Evolutionary conservation across 169 alveolate genomes (phyloP).

Genomic region (Hepatocystis sp.): DNA sequence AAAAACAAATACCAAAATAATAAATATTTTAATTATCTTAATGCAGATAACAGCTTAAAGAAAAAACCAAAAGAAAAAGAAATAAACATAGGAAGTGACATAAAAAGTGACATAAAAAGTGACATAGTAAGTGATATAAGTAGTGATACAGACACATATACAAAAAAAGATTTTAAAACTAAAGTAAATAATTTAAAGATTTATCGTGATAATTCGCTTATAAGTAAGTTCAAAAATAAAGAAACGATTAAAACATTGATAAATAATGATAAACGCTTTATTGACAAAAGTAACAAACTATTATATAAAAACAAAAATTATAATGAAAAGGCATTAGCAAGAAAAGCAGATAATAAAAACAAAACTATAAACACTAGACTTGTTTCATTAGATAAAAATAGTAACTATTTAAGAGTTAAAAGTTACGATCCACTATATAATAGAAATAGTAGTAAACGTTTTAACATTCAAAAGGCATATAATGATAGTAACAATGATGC

Average conservation of each 20-base stretch:
- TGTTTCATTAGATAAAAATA: conserved; percentile 17
- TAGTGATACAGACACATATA: conserved; percentile 8
- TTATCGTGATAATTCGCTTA: conserved; percentile 11
- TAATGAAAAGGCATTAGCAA: conserved; percentile 6
- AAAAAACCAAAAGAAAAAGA: conserved; percentile 10
- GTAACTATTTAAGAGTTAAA: conserved; percentile 5
- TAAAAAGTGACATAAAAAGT: conserved; percentile 1
- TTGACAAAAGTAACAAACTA: conserved; percentile 13
- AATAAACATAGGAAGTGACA: background rate
- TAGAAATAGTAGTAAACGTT: conserved; percentile 9
- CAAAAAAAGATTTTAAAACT: background rate
- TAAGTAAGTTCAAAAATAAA: conserved; percentile 18
- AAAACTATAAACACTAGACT: background rate
- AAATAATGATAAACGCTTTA: conserved; percentile 19
- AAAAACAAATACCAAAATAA: conserved; percentile 54
- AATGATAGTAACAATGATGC: conserved; percentile 5
- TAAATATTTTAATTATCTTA: conserved; percentile 30
- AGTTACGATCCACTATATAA: conserved; percentile 10
- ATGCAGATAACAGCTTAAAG: conserved; percentile 31
- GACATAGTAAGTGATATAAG: background rate
- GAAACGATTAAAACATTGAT: conserved; percentile 19
- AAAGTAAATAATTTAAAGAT: conserved; percentile 7
- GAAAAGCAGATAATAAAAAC: background rate
- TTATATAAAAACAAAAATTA: conserved; percentile 3
- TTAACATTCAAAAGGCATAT: conserved; percentile 15